These are phyloP conservation scores for Euphrasia confusa DNA, from an alignment of 257 asterid genomes.

Conservation along the genomic window DNA sequence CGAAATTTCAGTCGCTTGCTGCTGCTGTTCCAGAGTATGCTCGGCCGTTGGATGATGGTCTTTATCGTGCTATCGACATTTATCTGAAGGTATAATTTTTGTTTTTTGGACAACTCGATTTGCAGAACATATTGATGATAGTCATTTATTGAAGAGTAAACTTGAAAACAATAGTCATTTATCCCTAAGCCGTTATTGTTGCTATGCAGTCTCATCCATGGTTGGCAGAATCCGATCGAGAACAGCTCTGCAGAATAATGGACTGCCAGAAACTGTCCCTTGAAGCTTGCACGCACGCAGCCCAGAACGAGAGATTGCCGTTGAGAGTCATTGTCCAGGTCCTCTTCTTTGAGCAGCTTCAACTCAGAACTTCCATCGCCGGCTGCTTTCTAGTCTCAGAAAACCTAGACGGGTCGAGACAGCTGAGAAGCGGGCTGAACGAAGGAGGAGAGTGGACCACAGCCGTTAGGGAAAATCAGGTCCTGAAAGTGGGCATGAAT, in stretches of 20 bases:
- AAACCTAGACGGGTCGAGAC: conserved; percentile 88
- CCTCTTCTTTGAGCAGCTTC: conserved; percentile 97
- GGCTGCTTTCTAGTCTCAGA: conserved; percentile 94
- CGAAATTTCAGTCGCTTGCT: conserved; percentile 84
- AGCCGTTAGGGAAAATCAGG: conserved; percentile 88
- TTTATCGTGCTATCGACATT: conserved; percentile 90
- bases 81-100: conserved; percentile 65
- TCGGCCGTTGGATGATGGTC: conserved; percentile 93
- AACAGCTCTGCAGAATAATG: conserved; percentile 84
- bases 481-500: conserved; percentile 96
- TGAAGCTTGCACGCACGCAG: conserved; percentile 98
- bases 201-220: conserved; percentile 88
- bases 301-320: conserved; percentile 91
- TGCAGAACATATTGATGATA: background rate
- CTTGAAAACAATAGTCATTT: background rate
- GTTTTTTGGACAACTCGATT: conserved; percentile 4
- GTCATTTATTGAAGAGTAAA: background rate
- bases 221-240: conserved; percentile 81
- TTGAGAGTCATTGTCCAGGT: conserved; percentile 82
- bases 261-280: conserved; percentile 98
- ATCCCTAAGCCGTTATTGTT: background rate
- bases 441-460: conserved; percentile 67
- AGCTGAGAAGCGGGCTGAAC: conserved; percentile 68
- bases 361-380: conserved; percentile 82
- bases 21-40: conserved; percentile 90